These are phyloP conservation scores for Cyathus striatus DNA, from an alignment of 768 basidiomycete genomes.

Conservation along the genomic window DNA sequence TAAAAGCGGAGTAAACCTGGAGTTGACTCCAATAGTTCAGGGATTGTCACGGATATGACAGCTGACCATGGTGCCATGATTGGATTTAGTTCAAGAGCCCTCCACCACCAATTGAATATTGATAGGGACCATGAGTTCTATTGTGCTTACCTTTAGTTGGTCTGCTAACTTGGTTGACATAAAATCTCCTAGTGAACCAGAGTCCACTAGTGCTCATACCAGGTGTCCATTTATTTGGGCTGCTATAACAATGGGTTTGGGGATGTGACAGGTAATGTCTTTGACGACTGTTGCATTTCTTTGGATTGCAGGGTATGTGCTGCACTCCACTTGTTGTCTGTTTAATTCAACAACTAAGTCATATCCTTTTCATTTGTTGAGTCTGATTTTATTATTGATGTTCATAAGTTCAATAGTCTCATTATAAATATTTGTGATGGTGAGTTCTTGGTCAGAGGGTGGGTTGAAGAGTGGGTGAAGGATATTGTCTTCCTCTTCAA, in stretches of 20 bases:
- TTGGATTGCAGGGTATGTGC: conserved; percentile 14
- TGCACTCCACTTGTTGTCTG: conserved; percentile 11
- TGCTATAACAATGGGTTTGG: conserved; percentile 25
- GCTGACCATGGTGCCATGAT: conserved; percentile 13
- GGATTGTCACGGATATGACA: too few species aligned
- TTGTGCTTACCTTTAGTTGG: conserved; percentile 23
- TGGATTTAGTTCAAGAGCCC: conserved; percentile 34
- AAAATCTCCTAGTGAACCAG: conserved; percentile 35
- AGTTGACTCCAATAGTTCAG: too few species aligned
- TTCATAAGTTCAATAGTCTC: too few species aligned
- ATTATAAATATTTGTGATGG: too few species aligned
- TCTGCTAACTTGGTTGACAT: conserved; percentile 28
- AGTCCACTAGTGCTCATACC: conserved; percentile 27
- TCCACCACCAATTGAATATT: conserved; percentile 32
- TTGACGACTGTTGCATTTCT: conserved; percentile 16
- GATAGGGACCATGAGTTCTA: conserved; percentile 22
- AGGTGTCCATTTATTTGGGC: conserved; percentile 26
- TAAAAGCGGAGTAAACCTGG: too few species aligned
- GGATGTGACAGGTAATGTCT: conserved; percentile 11
- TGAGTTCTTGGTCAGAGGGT: too few species aligned
- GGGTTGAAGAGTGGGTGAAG: too few species aligned
- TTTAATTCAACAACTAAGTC: too few species aligned
- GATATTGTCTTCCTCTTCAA: too few species aligned
- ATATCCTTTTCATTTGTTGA: too few species aligned
- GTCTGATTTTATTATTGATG: too few species aligned